A percentile compares a stretch with the other conserved stretches of the same genome.
phyloP scores from a whole-genome alignment of 805 yeast species.

The Yarrowia osloensis region DNA sequence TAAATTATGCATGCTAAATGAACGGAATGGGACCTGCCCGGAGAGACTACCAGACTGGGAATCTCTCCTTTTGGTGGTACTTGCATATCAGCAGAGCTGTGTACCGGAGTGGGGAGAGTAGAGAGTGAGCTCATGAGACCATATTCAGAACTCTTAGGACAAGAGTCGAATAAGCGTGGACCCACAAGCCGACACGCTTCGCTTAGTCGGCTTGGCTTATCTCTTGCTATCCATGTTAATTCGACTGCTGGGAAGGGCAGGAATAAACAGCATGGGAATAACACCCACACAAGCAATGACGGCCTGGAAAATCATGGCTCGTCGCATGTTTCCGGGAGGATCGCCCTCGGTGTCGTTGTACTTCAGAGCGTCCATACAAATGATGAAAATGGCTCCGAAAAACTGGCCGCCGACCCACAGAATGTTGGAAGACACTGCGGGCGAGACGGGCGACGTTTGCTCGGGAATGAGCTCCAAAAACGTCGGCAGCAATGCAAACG shows the following conservation, averaged over 20 bases:
- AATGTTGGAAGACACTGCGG: conserved; percentile 40
- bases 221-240: conserved; percentile 32
- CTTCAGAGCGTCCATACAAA: conserved; percentile 41
- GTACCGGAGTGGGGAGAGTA: not conserved
- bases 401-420: conserved; percentile 43
- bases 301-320: conserved; percentile 42
- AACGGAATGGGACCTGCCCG: conserved; percentile 8
- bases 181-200: not conserved
- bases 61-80: not conserved
- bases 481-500: conserved; percentile 41
- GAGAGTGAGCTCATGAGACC: too few relatives aligned
- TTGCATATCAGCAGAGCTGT: too few relatives aligned
- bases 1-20: conserved; percentile 6
- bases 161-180: too few relatives aligned
- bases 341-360: conserved; percentile 37
- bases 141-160: too few relatives aligned
- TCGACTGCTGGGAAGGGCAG: conserved; percentile 32
- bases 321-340: conserved; percentile 42
- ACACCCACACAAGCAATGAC: conserved; percentile 39
- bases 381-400: conserved; percentile 42
- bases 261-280: conserved; percentile 37
- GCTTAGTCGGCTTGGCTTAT: not conserved
- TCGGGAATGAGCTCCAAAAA: conserved; percentile 43
- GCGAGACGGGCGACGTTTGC: conserved; percentile 42
- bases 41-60: not conserved